Conservation (phyloP, 2,329 filamentous ascomycete species). For the Penicillium sp. region DNA sequence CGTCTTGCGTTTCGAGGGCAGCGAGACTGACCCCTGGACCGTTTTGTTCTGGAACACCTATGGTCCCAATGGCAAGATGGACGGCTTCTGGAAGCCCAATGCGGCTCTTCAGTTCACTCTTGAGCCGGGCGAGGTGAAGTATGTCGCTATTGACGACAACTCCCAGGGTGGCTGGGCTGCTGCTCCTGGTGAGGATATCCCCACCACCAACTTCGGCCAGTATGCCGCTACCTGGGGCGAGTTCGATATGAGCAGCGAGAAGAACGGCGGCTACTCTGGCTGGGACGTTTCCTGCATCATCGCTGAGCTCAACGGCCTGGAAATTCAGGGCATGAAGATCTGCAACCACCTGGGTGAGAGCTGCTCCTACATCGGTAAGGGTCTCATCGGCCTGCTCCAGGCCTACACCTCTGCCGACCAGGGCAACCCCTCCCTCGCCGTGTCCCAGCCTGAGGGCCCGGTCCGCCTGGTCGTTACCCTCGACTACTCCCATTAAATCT, state of each 20-base stretch:
- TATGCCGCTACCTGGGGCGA: constrained; percentile 42
- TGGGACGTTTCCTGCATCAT: constrained; percentile 42
- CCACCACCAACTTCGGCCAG: constrained; percentile 25
- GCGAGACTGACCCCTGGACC: constrained; percentile 30
- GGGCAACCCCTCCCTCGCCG: constrained; percentile 29
- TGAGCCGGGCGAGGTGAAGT: constrained; percentile 28
- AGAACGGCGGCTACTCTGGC: constrained; percentile 33
- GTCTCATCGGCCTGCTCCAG: constrained; percentile 21
- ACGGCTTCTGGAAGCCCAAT: constrained; percentile 34
- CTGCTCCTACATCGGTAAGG: constrained; percentile 32
- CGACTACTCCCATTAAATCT: constrained; percentile 21
- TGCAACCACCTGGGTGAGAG: constrained; percentile 24
- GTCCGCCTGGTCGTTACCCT: constrained; percentile 31
- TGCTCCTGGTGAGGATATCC: constrained; percentile 23
- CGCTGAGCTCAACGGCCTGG: constrained; percentile 24
- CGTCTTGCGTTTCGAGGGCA: constrained; percentile 32
- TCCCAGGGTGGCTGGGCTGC: constrained; percentile 37
- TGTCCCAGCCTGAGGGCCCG: constrained; percentile 22
- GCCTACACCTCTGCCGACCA: constrained; percentile 32
- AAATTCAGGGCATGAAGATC: constrained; percentile 38
- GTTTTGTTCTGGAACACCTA: constrained; percentile 42
- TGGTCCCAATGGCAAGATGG: constrained; percentile 29
- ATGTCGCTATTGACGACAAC: constrained; percentile 37
- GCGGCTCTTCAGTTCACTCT: constrained; percentile 32
- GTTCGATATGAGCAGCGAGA: constrained; percentile 33